Conservation (phyloP, 1,284 basidiomycete species). For the Moesziomyces sp. region DNA sequence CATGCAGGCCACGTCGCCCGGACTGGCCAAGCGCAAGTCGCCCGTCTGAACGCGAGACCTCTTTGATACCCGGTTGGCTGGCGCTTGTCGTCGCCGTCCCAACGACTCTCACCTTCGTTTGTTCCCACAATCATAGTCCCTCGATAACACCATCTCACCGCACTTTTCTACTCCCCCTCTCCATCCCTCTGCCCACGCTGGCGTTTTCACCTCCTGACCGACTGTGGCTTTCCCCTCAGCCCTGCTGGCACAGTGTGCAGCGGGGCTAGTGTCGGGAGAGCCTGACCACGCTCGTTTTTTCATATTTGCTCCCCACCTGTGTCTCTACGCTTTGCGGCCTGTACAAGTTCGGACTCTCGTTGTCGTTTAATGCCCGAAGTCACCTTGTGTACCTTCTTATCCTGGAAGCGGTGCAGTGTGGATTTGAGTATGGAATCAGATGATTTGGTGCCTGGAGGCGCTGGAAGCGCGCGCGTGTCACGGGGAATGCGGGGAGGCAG, state of each 20-base stretch:
- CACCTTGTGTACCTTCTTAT: not conserved
- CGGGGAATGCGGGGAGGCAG: constrained; percentile 12
- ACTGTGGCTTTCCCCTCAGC: not conserved
- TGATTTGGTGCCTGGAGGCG: not conserved
- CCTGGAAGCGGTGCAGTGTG: not conserved
- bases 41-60: constrained; percentile 10
- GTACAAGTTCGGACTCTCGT: not conserved
- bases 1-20: constrained; percentile 37
- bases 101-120: not conserved
- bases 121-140: no score
- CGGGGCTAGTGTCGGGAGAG: not conserved
- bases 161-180: not conserved
- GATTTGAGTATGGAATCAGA: not conserved
- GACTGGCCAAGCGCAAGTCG: constrained; percentile 43
- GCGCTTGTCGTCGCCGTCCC: not conserved
- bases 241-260: not conserved
- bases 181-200: no score
- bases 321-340: not conserved
- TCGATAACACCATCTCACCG: not conserved
- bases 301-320: not conserved
- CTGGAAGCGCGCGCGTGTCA: not conserved
- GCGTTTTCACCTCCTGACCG: not conserved
- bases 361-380: not conserved
- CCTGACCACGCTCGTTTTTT: constrained; percentile 13
- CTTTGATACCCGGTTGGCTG: not conserved